Evolutionary conservation across 495 filamentous ascomycete species (phyloP).

Genomic region (Terfezia claveryi): DNA sequence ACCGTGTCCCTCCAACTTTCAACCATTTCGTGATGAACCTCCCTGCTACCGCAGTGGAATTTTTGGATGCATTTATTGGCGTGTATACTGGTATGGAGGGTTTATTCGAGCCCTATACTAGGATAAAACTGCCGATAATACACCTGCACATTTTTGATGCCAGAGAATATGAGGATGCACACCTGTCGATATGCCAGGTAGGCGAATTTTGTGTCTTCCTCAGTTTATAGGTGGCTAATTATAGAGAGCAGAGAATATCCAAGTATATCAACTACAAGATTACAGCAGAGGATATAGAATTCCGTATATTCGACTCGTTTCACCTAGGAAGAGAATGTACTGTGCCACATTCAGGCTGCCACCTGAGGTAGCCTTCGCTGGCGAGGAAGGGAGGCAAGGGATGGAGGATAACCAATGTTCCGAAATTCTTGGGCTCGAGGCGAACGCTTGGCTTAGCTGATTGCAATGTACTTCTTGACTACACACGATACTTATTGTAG

Average conservation of each 20-base stretch:
- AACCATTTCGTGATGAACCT: slow-evolving; percentile 94
- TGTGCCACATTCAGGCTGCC: slow-evolving; percentile 82
- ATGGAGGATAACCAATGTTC: not conserved
- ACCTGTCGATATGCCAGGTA: not conserved
- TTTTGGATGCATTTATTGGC: slow-evolving; percentile 67
- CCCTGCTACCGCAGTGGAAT: slow-evolving; percentile 65
- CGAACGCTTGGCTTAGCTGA: too few relatives aligned
- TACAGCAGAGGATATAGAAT: slow-evolving; percentile 33
- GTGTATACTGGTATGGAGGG: slow-evolving; percentile 46
- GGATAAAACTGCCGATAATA: slow-evolving; percentile 45
- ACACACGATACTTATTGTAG: too few relatives aligned
- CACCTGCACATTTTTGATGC: slow-evolving; percentile 43
- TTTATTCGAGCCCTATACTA: slow-evolving; percentile 39
- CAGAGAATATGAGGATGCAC: slow-evolving; percentile 1
- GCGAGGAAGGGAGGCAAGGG: not conserved
- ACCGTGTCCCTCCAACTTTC: slow-evolving; percentile 44
- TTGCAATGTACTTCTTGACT: too few relatives aligned
- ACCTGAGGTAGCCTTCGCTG: slow-evolving; percentile 50
- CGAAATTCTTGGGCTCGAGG: too few relatives aligned
- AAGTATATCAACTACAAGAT: slow-evolving; percentile 10
- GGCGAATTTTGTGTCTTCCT: not conserved
- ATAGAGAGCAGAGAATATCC: slow-evolving; percentile 7
- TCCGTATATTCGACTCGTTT: slow-evolving; percentile 70
- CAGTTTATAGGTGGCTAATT: not conserved
- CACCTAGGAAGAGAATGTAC: slow-evolving; percentile 88